These are phyloP conservation scores for Phytophthora cryptogea DNA, from an alignment of 352 stramenopile species.

Conservation along the genomic window DNA sequence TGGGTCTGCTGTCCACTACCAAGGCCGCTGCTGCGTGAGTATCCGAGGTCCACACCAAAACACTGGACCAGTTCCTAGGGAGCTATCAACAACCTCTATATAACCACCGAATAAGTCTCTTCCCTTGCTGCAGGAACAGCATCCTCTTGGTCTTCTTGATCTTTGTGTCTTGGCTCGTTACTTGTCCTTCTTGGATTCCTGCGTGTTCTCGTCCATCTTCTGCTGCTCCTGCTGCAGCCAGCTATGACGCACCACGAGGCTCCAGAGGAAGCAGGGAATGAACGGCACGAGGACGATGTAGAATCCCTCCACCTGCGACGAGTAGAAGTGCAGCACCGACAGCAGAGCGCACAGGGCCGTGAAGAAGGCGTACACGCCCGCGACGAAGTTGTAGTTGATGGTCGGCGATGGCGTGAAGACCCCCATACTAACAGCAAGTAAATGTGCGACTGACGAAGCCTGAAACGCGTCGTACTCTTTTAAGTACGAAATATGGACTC, in stretches of 20 bases:
- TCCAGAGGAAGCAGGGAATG: constrained; percentile 84
- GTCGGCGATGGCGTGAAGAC: constrained; percentile 70
- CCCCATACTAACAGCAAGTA: constrained; percentile 26
- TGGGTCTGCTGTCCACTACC: constrained; percentile 12
- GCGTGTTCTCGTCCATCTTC: constrained; percentile 4
- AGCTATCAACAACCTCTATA: constrained; percentile 17
- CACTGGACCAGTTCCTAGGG: constrained; percentile 2
- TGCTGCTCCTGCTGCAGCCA: constrained; percentile 55
- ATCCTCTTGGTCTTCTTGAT: background rate
- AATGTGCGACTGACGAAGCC: background rate
- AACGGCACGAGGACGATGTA: constrained; percentile 88
- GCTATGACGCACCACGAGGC: constrained; percentile 70
- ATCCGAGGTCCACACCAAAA: background rate
- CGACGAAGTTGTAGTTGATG: constrained; percentile 93
- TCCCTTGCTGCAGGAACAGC: background rate
- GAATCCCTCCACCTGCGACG: constrained; percentile 73
- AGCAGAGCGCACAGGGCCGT: constrained; percentile 63
- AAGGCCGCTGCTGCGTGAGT: constrained; percentile 24
- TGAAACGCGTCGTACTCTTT: background rate
- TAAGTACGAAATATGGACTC: background rate
- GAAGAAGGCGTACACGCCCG: constrained; percentile 76
- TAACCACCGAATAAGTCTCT: constrained; percentile 12
- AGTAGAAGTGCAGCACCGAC: constrained; percentile 63
- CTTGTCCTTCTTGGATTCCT: constrained; percentile 39
- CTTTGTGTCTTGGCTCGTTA: constrained; percentile 9